Evolutionary conservation across 306 rosid species (phyloP).

Genomic region (Hippophae tibetana): DNA sequence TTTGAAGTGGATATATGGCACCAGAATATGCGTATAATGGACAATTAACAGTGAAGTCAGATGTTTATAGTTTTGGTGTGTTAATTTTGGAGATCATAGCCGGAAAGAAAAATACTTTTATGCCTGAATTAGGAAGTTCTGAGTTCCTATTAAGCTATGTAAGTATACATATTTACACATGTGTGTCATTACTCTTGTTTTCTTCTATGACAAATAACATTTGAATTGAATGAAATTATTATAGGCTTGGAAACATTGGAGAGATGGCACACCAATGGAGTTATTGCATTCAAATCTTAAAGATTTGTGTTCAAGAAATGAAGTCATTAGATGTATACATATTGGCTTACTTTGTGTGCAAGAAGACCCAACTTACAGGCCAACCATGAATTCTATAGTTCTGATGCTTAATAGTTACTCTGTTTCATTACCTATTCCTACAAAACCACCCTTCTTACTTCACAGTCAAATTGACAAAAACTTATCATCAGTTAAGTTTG

Average conservation of each 20-base stretch:
- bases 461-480: too few relatives aligned
- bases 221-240: neutral
- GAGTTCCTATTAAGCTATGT: neutral
- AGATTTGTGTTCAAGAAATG: neutral
- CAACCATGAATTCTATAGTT: slow-evolving; percentile 39
- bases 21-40: neutral
- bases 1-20: neutral
- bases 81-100: neutral
- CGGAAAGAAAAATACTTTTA: neutral
- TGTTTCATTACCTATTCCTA: slow-evolving; percentile 16
- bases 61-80: neutral
- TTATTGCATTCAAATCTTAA: neutral
- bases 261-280: neutral
- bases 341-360: slow-evolving; percentile 30
- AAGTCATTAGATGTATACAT: neutral
- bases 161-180: neutral
- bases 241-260: neutral
- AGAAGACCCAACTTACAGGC: slow-evolving; percentile 39
- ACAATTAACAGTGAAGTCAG: neutral
- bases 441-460: slow-evolving; percentile 23
- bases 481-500: too few relatives aligned
- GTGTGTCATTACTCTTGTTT: neutral
- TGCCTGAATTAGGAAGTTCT: neutral
- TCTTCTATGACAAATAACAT: neutral
- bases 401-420: slow-evolving; percentile 31